Evolutionary conservation across 495 filamentous ascomycete genomes (phyloP), one percentile per base, ranked within the genome.

Genomic region (Penicillium lividum): DNA sequence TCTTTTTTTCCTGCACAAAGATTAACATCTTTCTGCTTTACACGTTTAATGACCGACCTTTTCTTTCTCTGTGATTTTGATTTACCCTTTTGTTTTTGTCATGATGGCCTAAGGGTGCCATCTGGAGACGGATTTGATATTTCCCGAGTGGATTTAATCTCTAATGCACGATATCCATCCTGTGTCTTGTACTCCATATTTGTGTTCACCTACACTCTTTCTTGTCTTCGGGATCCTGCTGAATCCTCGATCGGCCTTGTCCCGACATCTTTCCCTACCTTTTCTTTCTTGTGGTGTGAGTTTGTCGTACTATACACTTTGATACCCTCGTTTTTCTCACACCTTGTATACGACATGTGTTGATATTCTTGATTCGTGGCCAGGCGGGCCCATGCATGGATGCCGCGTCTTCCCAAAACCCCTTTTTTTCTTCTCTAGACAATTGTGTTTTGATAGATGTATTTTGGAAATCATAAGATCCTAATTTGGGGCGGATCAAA

Each of bases 111-210:
- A 11, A 16, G 10, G 18, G 22, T 22, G 22, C 31, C 47, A 34
- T 51, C 47, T 53, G 28, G 33, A 53, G 29, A 27, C 28, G 27
- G 46, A 4, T 27, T 30, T 43, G 50, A 54, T 46, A 40, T 58
- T 55, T 61, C 54, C 57, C 33, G 55, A 10, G 47, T 52, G 56
- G 63, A 65, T 67, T 62, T 69, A 67, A 69, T 69, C 57, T 67
- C 33, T 69, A 69, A 69, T 69, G 62, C 58, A 52, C 52, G 59
- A 61, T 67, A 59, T 65, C 57, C 50, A 44, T 48, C 45, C 43
- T 44, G 51, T 42, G 34, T 62, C 43, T 53, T 30, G 42, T 54
- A 47, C 45, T 36, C 34, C 27, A 42, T 54, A 47, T 40, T 33
- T 29, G 16, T 60, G 44, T 53, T 56, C 53, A 36, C 44, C 13